Conservation (phyloP, 305 asterid genomes). For the Fraxinus paxiana region DNA sequence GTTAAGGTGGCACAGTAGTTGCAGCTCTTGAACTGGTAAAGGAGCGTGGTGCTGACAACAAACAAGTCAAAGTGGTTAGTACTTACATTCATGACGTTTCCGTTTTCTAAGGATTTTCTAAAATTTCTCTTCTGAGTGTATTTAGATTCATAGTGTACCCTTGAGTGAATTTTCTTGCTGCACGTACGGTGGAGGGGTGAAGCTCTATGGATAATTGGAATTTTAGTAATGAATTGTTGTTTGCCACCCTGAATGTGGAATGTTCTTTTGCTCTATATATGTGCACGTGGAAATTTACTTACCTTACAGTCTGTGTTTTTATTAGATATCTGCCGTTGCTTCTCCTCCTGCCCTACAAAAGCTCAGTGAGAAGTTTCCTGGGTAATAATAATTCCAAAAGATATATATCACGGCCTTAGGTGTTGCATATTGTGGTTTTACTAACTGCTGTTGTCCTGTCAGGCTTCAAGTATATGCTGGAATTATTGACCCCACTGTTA, state of each 20-base stretch:
- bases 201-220: neutral
- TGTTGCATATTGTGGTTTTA: neutral
- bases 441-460: conserved; percentile 25
- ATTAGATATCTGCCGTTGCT: conserved; percentile 83
- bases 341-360: conserved; percentile 95
- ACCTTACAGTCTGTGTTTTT: conserved; percentile 7
- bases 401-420: neutral
- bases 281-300: conserved; percentile 12
- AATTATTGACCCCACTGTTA: conserved; percentile 69
- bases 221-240: neutral
- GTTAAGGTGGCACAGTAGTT: conserved; percentile 79
- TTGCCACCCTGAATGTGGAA: neutral
- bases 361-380: conserved; percentile 79
- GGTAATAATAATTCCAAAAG: conserved; percentile 44
- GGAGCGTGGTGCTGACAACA: conserved; percentile 71
- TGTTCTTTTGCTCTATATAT: neutral
- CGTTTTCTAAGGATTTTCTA: neutral
- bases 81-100: conserved; percentile 10
- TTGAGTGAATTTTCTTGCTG: neutral
- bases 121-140: neutral
- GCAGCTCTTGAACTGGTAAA: conserved; percentile 77
- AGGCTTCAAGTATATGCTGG: conserved; percentile 95
- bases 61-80: conserved; percentile 85
- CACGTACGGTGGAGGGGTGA: neutral
- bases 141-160: neutral